phyloP scores from a whole-genome alignment of 768 basidiomycete species.

The Rhizopogon vulgaris region DNA sequence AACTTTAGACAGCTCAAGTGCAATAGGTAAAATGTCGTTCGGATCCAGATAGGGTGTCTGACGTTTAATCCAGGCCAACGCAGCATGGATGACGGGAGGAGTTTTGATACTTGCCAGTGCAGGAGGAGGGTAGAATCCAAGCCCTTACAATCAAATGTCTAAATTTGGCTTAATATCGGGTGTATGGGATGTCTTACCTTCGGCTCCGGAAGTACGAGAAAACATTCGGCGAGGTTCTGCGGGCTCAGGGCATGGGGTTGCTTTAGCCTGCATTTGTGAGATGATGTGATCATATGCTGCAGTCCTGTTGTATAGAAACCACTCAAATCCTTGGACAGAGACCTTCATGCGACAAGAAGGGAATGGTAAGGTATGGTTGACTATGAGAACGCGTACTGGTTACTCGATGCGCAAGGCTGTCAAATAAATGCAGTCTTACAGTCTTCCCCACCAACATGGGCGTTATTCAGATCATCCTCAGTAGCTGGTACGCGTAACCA shows the following conservation, averaged over 20 bases:
- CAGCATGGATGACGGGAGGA: conserved; percentile 31
- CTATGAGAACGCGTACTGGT: conserved; percentile 15
- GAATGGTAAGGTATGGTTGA: conserved; percentile 28
- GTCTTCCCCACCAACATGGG: conserved; percentile 43
- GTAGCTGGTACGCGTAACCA: conserved; percentile 81
- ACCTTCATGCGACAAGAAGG: conserved; percentile 78
- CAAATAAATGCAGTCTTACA: conserved; percentile 31
- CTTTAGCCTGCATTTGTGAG: conserved; percentile 54
- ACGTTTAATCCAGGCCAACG: conserved; percentile 44
- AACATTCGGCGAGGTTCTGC: conserved; percentile 32
- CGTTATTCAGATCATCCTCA: conserved; percentile 58
- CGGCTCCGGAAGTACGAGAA: conserved; percentile 32
- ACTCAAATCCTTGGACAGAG: conserved; percentile 81
- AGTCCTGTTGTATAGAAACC: conserved; percentile 89
- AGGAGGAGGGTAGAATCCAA: conserved; percentile 19
- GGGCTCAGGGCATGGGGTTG: conserved; percentile 6
- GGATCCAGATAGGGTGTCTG: conserved; percentile 71
- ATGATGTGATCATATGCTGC: conserved; percentile 86
- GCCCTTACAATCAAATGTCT: not conserved
- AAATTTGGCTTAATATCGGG: not conserved
- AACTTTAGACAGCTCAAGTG: conserved; percentile 71
- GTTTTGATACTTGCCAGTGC: conserved; percentile 22
- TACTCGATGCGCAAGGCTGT: not conserved
- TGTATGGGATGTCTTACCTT: conserved; percentile 25
- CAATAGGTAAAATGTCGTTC: conserved; percentile 82